Percentiles rank a stretch among this genome's conserved stretches.
Evolutionary conservation across 805 yeast species (phyloP).

Genomic region (Scheffersomyces ergatensis): DNA sequence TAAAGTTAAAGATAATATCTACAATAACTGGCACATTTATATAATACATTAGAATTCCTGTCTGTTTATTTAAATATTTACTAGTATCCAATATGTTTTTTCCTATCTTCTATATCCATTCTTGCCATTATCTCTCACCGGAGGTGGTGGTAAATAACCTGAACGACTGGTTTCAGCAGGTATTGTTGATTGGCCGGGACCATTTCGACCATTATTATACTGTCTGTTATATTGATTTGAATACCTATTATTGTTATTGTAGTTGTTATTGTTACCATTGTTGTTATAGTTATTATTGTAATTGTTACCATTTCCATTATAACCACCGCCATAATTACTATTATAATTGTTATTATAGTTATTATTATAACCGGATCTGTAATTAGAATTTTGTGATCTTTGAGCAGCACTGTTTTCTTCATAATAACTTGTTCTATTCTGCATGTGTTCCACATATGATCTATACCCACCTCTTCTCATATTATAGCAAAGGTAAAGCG

Average conservation of each 20-base stretch:
- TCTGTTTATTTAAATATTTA: neutral
- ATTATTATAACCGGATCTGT: slow-evolving; percentile 11
- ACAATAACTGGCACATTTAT: slow-evolving; percentile 18
- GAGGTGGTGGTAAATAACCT: slow-evolving; percentile 10
- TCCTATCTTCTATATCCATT: slow-evolving; percentile 6
- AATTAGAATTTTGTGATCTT: slow-evolving; percentile 6
- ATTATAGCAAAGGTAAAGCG: slow-evolving; percentile 24
- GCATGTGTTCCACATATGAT: slow-evolving; percentile 15
- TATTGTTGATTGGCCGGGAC: neutral
- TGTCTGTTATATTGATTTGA: neutral
- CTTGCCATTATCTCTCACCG: neutral
- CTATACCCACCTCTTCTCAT: slow-evolving; percentile 42
- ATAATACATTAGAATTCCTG: slow-evolving; percentile 7
- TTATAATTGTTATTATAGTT: slow-evolving; percentile 8
- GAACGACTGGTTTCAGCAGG: slow-evolving; percentile 3
- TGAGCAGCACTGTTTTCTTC: slow-evolving; percentile 5
- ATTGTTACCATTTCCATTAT: slow-evolving; percentile 4
- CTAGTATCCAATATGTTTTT: neutral
- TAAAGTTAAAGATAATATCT: slow-evolving; percentile 15
- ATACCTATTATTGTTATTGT: neutral
- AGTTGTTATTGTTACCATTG: neutral
- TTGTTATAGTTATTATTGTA: slow-evolving; percentile 1
- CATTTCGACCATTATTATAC: neutral
- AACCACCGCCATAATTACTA: slow-evolving; percentile 6
- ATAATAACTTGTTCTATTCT: slow-evolving; percentile 11